Evolutionary conservation across 352 stramenopile species (phyloP), one percentile per base, ranked within the genome.

Genomic region (Pythium oligandrum): DNA sequence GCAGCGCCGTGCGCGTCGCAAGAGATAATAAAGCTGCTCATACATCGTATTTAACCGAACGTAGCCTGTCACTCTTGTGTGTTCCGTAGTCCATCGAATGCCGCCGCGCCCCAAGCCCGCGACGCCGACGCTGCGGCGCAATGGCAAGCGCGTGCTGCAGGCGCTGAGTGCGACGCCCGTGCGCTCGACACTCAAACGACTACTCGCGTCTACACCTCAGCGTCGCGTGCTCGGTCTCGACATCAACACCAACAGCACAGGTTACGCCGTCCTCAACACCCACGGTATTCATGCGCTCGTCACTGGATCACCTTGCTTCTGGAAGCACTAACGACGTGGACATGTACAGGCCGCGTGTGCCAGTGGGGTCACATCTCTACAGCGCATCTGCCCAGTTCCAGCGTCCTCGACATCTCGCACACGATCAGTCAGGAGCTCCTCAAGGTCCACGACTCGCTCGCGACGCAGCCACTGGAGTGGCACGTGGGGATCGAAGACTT

Each of bases 241-340:
- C 56, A 71, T 92, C 66, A 94, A 94, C 65, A 94, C 84, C 51
- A 90, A 80, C 54, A 90, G 73, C 63, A 93, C 84, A 6, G 84
- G 84, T 9, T 88, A 83, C 39, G 76, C 70, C 2, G 66, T 94
- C 17, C 67, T 94, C 34, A 78, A 73, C 31, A 75, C 79, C 39
- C 38, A 59, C 12, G 66, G 65, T 42, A 42, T 35, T 26, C 17
- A 26, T 26, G 17, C 17, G 17, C 17, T 26, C 0, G 17, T 26
- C 17, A 26, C 17, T 26, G 17, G 17, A 26, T 26, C 17, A 26
- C 17, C 17, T 26, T 26, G 17, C 17, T 26, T 26, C 17, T 26
- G 17, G 17, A 26, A 26, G 17, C 17, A 26, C 17, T 26, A 26
- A 26, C 17, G 17, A 26, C 17, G 17, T 26, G 17, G 17, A 26